Conservation (phyloP, 176 grass and related monocot genomes). For the Oryza rufipogon region DNA sequence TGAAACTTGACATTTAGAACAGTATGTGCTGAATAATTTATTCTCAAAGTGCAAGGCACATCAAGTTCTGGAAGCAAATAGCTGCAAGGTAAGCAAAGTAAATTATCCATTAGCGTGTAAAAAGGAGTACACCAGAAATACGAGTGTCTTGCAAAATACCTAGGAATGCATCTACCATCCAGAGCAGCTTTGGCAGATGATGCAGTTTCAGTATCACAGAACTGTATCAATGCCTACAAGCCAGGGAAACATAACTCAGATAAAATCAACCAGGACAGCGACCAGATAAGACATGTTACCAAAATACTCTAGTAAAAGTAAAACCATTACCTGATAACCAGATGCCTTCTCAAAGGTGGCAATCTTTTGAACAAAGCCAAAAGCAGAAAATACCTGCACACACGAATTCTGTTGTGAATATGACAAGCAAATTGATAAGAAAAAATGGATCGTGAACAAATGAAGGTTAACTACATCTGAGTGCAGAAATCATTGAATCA, state of each 20-base stretch:
- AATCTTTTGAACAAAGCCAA: conserved; percentile 99
- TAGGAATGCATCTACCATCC: conserved; percentile 96
- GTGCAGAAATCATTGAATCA: conserved; percentile 13
- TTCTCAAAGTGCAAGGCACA: conserved; percentile 72
- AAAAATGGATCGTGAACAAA: conserved; percentile 13
- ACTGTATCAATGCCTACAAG: conserved; percentile 88
- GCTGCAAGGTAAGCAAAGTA: conserved; percentile 55
- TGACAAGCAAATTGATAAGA: conserved; percentile 24
- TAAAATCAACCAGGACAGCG: conserved; percentile 9
- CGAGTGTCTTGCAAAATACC: conserved; percentile 48
- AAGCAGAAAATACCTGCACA: conserved; percentile 93
- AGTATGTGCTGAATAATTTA: conserved; percentile 92
- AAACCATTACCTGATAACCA: conserved; percentile 80
- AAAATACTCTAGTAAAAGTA: background rate
- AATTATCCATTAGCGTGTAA: conserved; percentile 9
- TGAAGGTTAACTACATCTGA: conserved; percentile 7
- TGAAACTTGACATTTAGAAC: conserved; percentile 98
- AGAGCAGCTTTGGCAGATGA: conserved; percentile 80
- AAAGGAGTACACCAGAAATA: conserved; percentile 36
- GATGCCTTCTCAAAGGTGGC: conserved; percentile 97
- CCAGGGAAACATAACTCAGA: conserved; percentile 35
- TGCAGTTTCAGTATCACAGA: conserved; percentile 82
- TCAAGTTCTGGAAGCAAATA: conserved; percentile 92
- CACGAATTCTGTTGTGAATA: conserved; percentile 33
- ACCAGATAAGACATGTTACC: background rate